Base-by-base conservation (phyloP, 345 rosid genomes). In the Heritiera fomes region DNA sequence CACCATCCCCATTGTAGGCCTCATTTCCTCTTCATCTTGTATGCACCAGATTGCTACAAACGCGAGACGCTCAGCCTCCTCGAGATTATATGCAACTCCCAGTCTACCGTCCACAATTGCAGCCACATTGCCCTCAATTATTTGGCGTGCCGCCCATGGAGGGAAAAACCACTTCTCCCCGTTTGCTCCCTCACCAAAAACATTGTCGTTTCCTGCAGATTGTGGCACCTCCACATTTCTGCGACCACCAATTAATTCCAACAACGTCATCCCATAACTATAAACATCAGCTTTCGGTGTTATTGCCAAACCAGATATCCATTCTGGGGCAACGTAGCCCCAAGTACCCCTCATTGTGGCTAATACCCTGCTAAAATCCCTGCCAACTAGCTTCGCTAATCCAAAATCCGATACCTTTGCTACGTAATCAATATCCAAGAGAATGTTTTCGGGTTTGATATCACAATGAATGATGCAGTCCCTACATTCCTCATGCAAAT, bases 131-230 rank as follows among this genome's bases (percentile, higher is more conserved):
- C 98, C 90, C 67, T 86, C 89, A 28, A 91, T 88, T 43, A 94
- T 89, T 73, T 87, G 89, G 17, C 86, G 90, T 6, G 92, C 98
- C 4, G 95, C 97, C 88, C 96, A 94, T 68, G 97, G 98, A 47
- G 98, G 97, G 86, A 92, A 91, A 84, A 94, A 94, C 97, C 97
- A 90, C 58, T 84, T 85, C 82, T 87, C 91, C 2, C 81, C 85
- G 0, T 71, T 71, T 45, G 80, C 83, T 11, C 79, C 78, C 49
- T 80, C 89, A 41, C 73, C 80, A 12, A 76, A 65, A 18, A 63
- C 73, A 74, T 74, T 82, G 4, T 20, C 79, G 15, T 75, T 67
- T 56, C 80, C 71, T 69, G 72, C 85, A 32, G 79, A 83, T 11
- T 79, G 86, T 4, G 87, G 85, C 14, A 82, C 76, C 80, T 85